These are phyloP conservation scores for Aspergillus sclerotioniger DNA, from an alignment of 495 filamentous ascomycete species.

Conservation along the genomic window DNA sequence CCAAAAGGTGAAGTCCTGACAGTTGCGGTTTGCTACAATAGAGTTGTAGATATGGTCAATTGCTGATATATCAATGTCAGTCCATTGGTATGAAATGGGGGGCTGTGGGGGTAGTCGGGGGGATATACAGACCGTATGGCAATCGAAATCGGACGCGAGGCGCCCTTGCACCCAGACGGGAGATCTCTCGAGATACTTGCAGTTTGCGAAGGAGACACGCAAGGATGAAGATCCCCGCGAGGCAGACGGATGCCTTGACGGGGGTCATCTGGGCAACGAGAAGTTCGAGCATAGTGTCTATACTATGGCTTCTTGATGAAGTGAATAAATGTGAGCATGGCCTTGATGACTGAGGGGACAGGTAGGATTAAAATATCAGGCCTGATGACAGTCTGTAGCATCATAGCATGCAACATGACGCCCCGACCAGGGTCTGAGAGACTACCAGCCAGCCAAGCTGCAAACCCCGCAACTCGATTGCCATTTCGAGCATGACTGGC, in stretches of 20 bases:
- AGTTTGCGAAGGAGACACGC: conserved; percentile 29
- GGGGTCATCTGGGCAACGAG: conserved; percentile 28
- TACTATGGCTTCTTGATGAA: background rate
- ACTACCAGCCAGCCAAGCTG: too few species aligned
- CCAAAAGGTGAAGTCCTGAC: conserved; percentile 64
- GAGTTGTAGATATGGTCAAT: conserved; percentile 58
- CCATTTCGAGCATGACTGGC: too few species aligned
- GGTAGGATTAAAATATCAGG: too few species aligned
- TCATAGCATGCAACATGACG: background rate
- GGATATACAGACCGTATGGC: conserved; percentile 33
- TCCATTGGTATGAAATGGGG: too few species aligned
- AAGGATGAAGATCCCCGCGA: conserved; percentile 26
- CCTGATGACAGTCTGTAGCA: background rate
- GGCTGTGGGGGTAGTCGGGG: too few species aligned
- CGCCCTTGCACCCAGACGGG: conserved; percentile 36
- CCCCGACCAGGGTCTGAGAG: too few species aligned
- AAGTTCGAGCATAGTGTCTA: conserved; percentile 38
- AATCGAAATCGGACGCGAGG: conserved; percentile 32
- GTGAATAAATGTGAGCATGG: too few species aligned
- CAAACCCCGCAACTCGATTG: too few species aligned
- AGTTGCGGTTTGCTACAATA: conserved; percentile 44
- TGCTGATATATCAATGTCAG: conserved; percentile 40
- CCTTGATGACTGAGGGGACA: too few species aligned
- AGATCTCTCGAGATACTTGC: conserved; percentile 32
- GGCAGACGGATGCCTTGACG: conserved; percentile 24